Conservation (phyloP, 805 yeast genomes). For the Schizosaccharomyces japonicus region DNA sequence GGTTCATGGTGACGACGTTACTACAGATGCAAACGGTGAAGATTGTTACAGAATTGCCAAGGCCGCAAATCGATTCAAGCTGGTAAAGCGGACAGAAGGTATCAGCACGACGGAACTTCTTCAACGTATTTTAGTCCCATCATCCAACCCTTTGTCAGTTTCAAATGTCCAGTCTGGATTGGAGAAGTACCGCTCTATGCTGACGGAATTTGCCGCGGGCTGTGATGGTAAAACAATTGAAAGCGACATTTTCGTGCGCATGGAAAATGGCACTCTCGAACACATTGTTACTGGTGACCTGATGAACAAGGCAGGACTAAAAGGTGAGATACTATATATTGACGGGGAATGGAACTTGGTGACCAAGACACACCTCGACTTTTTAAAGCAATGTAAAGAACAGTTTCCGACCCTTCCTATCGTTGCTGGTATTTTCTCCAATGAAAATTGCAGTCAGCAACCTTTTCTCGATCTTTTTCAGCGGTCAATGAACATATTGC, state of each 20-base stretch:
- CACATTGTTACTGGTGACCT: background rate
- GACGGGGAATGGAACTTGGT: slow-evolving; percentile 81
- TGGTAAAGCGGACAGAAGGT: slow-evolving; percentile 84
- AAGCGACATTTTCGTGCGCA: background rate
- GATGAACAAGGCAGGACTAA: background rate
- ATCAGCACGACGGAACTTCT: slow-evolving; percentile 89
- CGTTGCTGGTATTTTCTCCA: background rate
- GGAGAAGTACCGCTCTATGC: background rate
- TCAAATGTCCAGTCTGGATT: background rate
- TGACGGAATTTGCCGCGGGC: background rate
- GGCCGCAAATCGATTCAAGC: slow-evolving; percentile 49
- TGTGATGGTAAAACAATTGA: background rate
- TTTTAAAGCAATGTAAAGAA: background rate
- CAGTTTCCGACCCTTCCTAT: background rate
- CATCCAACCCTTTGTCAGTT: background rate
- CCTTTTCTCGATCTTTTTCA: slow-evolving; percentile 79
- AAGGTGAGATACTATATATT: slow-evolving; percentile 24
- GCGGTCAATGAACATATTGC: slow-evolving; percentile 66
- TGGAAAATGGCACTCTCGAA: background rate
- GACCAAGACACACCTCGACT: slow-evolving; percentile 72
- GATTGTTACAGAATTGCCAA: slow-evolving; percentile 76
- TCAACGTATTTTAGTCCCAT: slow-evolving; percentile 53
- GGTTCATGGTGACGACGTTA: slow-evolving; percentile 96
- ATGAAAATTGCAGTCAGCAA: slow-evolving; percentile 32
- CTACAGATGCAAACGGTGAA: slow-evolving; percentile 84